phyloP scores from a whole-genome alignment of 768 basidiomycete genomes.

The Tylopilus balloui region DNA sequence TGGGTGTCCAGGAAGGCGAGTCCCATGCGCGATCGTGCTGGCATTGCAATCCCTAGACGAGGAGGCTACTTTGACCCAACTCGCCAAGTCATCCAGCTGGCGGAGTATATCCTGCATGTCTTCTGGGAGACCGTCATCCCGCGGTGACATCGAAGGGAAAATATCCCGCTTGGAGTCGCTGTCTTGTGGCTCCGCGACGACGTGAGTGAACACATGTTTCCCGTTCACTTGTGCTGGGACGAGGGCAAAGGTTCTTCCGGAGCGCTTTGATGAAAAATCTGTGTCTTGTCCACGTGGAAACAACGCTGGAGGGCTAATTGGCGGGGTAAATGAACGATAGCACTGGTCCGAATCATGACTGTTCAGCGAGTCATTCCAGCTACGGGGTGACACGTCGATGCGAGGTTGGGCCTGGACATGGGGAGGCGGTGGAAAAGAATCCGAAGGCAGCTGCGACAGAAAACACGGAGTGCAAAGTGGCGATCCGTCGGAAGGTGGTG shows the following conservation, averaged over 20 bases:
- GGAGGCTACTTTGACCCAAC: slow-evolving; percentile 24
- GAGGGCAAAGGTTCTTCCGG: slow-evolving; percentile 14
- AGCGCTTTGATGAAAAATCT: slow-evolving; percentile 17
- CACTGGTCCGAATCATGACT: neutral
- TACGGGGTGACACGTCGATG: neutral
- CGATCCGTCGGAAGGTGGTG: neutral
- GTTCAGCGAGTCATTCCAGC: neutral
- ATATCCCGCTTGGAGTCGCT: neutral
- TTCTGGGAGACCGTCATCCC: slow-evolving; percentile 19
- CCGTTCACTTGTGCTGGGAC: slow-evolving; percentile 13
- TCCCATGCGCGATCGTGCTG: neutral
- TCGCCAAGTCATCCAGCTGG: slow-evolving; percentile 27
- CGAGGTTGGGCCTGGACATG: neutral
- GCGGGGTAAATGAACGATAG: slow-evolving; percentile 12
- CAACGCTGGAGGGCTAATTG: slow-evolving; percentile 14
- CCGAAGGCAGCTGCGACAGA: slow-evolving; percentile 5
- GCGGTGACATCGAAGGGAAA: neutral
- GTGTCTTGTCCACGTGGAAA: neutral
- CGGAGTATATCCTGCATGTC: slow-evolving; percentile 27
- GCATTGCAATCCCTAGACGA: slow-evolving; percentile 6
- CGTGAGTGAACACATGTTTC: slow-evolving; percentile 15
- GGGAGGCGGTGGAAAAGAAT: neutral
- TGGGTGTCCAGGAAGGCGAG: neutral
- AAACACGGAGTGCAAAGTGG: neutral
- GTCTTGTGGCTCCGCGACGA: slow-evolving; percentile 6